Evolutionary conservation across 768 basidiomycete genomes (phyloP).

Genomic region (Tremella fuciformis): DNA sequence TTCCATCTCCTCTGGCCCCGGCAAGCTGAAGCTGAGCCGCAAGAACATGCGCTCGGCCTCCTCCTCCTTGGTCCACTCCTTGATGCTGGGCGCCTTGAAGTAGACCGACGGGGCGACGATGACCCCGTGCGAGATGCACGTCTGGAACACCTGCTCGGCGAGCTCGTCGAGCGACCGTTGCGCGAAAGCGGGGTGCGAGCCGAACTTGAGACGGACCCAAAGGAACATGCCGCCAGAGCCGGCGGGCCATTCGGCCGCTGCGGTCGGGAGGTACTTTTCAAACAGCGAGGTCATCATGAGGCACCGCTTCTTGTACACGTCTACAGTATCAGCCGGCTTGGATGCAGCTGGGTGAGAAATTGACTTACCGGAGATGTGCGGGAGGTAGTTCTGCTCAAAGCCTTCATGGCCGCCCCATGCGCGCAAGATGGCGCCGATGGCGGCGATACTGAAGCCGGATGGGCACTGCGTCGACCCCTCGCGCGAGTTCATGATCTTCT

Average conservation of each 20-base stretch:
- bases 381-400: slow-evolving; percentile 41
- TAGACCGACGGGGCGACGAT: slow-evolving; percentile 16
- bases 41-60: slow-evolving; percentile 25
- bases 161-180: slow-evolving; percentile 19
- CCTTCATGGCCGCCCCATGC: slow-evolving; percentile 43
- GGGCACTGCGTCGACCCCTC: slow-evolving; percentile 39
- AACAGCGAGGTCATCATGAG: slow-evolving; percentile 19
- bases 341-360: too few species aligned
- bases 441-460: slow-evolving; percentile 34
- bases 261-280: slow-evolving; percentile 18
- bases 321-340: slow-evolving; percentile 6
- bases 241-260: slow-evolving; percentile 10
- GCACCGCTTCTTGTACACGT: slow-evolving; percentile 34
- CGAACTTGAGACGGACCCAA: slow-evolving; percentile 27
- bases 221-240: slow-evolving; percentile 35
- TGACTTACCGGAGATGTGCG: slow-evolving; percentile 38
- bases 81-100: slow-evolving; percentile 24
- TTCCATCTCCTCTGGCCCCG: slow-evolving; percentile 23
- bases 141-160: slow-evolving; percentile 15
- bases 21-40: slow-evolving; percentile 22
- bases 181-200: slow-evolving; percentile 20
- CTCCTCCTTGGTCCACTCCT: slow-evolving; percentile 17
- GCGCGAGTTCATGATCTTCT: slow-evolving; percentile 33
- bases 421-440: slow-evolving; percentile 31
- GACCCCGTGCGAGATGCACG: slow-evolving; percentile 19